Evolutionary conservation across 2,329 filamentous ascomycete species (phyloP), one percentile per base, ranked within the genome.

Genomic region (Exophiala phaeomuriformis): DNA sequence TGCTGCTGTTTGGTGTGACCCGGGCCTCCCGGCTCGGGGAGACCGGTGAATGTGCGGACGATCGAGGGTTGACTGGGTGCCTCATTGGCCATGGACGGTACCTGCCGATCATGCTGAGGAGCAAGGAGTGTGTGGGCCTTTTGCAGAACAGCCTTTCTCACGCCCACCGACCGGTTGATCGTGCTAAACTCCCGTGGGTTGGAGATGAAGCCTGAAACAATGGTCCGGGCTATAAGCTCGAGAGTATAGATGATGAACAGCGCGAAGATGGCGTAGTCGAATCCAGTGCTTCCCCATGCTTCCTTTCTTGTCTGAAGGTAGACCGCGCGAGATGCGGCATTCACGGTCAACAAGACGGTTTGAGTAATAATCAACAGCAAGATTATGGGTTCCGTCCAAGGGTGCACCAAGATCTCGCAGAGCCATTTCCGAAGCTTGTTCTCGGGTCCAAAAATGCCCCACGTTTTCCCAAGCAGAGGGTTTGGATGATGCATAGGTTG

Each of bases 181-280:
- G 90, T 94, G 69, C 88, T 95, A 69, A 96, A 96, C 66, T 96
- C 90, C 5, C 82, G 75, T 1, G 93, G 87, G 66, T 98, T 98
- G 61, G 95, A 75, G 32, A 98, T 77, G 63, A 98, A 86, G 0
- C 93, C 94, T 0, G 93, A 98, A 0, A 98, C 94, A 56, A 98
- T 85, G 40, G 90, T 84, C 51, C 90, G 86, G 56, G 88, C 83
- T 51, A 85, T 74, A 35, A 94, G 78, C 69, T 98, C 94, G 27
- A 94, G 65, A 0, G 90, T 95, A 67, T 97, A 98, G 47, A 98
- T 80, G 53, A 86, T 75, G 68, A 98, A 98, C 4, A 98, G 81
- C 1, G 71, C 82, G 42, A 97, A 77, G 53, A 97, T 80, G 28
- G 85, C 83, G 77, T 84, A 94, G 68, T 96, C 89, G 57, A 89